Evolutionary conservation across 192 early-diverging fungal species (phyloP), one percentile per base, ranked within the genome.

Genomic region (Linderina pennispora): DNA sequence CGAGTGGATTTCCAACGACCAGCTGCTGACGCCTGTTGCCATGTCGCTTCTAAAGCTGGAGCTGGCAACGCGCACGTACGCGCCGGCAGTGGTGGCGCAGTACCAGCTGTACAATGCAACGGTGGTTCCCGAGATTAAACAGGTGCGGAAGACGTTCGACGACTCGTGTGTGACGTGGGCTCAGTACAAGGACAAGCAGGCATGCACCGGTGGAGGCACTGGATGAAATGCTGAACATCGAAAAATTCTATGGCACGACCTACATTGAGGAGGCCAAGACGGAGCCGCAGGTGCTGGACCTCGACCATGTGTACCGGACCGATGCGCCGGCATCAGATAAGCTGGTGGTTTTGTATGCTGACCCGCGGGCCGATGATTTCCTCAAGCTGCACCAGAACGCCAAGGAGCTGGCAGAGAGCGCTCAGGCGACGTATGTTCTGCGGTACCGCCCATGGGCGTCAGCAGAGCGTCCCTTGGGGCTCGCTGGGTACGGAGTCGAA

Each of bases 401-500:
- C 9, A 44, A 52, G 15, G 25, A 58, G 19, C 48, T 83, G 7
- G 74, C 81, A 0, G 60, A 76, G 3, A 60, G 68, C 15, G 55
- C 56, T 5, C 58, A 64, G 21, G 24, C 86, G 8, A 51, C 58
- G 1, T 91, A 89, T 64, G 66, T 89, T 0, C 48, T 95, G 16
- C 79, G 94, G 28, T 94, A 88, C 38, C 74, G 78, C 35, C 85
- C 84, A 8, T 39, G 48, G 36, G 37, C 14, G 9, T 0, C 16
- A 1, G 4, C 19, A 9, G 21, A 37, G 18, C 17, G n/a, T 31
- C 62, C 55, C 13, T 50, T 92, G 17, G 53, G 73, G 9, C 62
- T 99, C 20, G 62, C 83, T 9, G 97, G 97, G 45, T 99, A 95
- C 47, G 92, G 93, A 2, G 91, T 92, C 8, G 92, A 92, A 58